Evolutionary conservation across 1,284 basidiomycete species (phyloP).

Genomic region (Ceratorhiza oryzae-sativae): DNA sequence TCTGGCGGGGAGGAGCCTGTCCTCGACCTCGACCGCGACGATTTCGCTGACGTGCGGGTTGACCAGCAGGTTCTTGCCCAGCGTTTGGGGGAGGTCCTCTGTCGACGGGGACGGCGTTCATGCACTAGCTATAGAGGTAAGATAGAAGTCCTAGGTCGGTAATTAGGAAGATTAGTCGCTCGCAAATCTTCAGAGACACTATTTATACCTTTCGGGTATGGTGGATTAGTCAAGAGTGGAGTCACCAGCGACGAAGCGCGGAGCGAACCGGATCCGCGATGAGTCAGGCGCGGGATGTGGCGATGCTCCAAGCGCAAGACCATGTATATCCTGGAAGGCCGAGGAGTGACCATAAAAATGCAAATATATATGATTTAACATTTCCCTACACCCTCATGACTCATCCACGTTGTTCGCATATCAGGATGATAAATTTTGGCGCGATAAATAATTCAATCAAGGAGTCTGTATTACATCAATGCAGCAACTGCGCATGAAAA

Average conservation of each 20-base stretch:
- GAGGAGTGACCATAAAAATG: no score
- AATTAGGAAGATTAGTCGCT: neutral
- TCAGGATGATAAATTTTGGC: no score
- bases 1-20: slow-evolving; percentile 34
- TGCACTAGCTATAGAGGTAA: slow-evolving; percentile 21
- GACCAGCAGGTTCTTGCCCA: slow-evolving; percentile 13
- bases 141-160: neutral
- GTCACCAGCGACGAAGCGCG: neutral
- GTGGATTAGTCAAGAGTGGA: slow-evolving; percentile 11
- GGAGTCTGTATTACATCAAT: no score
- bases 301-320: neutral
- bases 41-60: slow-evolving; percentile 1
- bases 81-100: slow-evolving; percentile 31
- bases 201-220: slow-evolving; percentile 25
- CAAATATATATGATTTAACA: no score
- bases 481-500: no score
- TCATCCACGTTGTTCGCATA: no score
- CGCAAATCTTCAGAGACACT: neutral
- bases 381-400: no score
- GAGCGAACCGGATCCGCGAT: neutral
- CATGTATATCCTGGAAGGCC: neutral
- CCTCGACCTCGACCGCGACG: slow-evolving; percentile 37
- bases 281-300: slow-evolving; percentile 12
- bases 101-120: slow-evolving; percentile 31
- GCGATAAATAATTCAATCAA: no score